These are phyloP conservation scores for Fusarium sp. DNA, from an alignment of 2,329 filamentous ascomycete genomes.

Conservation along the genomic window DNA sequence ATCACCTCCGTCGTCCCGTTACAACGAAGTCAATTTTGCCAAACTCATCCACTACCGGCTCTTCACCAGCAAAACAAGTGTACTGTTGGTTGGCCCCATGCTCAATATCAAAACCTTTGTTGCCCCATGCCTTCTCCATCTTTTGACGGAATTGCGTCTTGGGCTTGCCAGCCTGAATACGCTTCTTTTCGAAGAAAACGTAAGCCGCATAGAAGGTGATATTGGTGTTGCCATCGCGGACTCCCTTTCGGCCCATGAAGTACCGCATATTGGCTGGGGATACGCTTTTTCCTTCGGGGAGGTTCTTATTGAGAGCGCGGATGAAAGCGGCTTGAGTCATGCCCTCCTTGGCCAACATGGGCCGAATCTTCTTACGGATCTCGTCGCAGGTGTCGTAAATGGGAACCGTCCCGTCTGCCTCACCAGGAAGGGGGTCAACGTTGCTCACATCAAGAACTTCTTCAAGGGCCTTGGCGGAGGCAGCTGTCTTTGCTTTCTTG, in stretches of 20 bases:
- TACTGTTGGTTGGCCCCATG: slow-evolving; percentile 21
- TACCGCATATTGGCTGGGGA: slow-evolving; percentile 55
- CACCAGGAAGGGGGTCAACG: slow-evolving; percentile 55
- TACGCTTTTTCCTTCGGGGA: slow-evolving; percentile 50
- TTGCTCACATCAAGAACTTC: slow-evolving; percentile 51
- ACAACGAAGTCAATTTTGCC: slow-evolving; percentile 25
- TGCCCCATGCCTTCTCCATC: slow-evolving; percentile 56
- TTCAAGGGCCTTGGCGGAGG: slow-evolving; percentile 39
- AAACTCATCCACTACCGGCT: slow-evolving; percentile 29
- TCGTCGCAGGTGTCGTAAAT: slow-evolving; percentile 68
- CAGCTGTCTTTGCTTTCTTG: slow-evolving; percentile 43
- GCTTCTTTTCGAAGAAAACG: slow-evolving; percentile 67
- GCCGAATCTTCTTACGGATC: slow-evolving; percentile 64
- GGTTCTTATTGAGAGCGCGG: slow-evolving; percentile 57
- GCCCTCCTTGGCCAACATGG: slow-evolving; percentile 53
- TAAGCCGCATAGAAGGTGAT: slow-evolving; percentile 63
- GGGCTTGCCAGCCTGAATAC: slow-evolving; percentile 59
- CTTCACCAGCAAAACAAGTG: slow-evolving; percentile 6
- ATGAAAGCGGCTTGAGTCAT: slow-evolving; percentile 63
- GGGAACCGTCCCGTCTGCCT: slow-evolving; percentile 55
- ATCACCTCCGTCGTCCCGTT: not conserved
- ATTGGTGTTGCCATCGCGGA: slow-evolving; percentile 58
- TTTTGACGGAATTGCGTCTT: slow-evolving; percentile 61
- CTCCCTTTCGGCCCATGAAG: slow-evolving; percentile 61
- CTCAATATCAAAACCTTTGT: slow-evolving; percentile 39